phyloP scores from a whole-genome alignment of 495 filamentous ascomycete genomes.

The Staphylotrichum longicolle region DNA sequence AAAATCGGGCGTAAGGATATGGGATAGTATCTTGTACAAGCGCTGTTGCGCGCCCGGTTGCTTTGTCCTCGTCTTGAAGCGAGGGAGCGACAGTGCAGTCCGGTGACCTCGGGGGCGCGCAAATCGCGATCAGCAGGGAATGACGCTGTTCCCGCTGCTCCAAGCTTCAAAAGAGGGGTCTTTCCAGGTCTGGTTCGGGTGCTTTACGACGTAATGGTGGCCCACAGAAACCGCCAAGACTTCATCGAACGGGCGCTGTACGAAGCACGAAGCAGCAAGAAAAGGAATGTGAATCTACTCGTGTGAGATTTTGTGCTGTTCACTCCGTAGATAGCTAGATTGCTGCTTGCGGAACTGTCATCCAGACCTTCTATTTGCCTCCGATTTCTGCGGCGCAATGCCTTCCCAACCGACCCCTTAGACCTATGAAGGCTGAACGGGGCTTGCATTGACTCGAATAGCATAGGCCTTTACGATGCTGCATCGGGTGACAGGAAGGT shows the following conservation, averaged over 20 bases:
- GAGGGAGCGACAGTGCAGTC: not conserved
- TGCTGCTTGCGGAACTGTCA: not conserved
- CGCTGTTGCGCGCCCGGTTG: not conserved
- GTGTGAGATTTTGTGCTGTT: too few relatives aligned
- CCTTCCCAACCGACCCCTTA: too few relatives aligned
- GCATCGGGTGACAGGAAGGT: too few relatives aligned
- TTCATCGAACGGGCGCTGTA: not conserved
- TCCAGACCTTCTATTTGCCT: too few relatives aligned
- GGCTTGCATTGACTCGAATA: too few relatives aligned
- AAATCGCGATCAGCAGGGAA: constrained; percentile 34
- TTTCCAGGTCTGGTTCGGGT: not conserved
- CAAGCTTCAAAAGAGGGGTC: constrained; percentile 19
- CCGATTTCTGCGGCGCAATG: too few relatives aligned
- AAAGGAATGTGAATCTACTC: too few relatives aligned
- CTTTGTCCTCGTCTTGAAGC: constrained; percentile 18
- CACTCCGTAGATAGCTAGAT: not conserved
- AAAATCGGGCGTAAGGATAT: too few relatives aligned
- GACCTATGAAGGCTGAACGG: too few relatives aligned
- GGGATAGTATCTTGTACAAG: not conserved
- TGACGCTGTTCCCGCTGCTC: constrained; percentile 28
- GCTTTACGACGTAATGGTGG: constrained; percentile 29
- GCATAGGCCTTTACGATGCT: too few relatives aligned
- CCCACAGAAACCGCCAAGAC: constrained; percentile 20
- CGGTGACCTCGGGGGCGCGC: constrained; percentile 10
- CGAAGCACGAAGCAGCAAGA: too few relatives aligned